phyloP scores from a whole-genome alignment of 257 asterid genomes.

The Solanum pinnatisectum region DNA sequence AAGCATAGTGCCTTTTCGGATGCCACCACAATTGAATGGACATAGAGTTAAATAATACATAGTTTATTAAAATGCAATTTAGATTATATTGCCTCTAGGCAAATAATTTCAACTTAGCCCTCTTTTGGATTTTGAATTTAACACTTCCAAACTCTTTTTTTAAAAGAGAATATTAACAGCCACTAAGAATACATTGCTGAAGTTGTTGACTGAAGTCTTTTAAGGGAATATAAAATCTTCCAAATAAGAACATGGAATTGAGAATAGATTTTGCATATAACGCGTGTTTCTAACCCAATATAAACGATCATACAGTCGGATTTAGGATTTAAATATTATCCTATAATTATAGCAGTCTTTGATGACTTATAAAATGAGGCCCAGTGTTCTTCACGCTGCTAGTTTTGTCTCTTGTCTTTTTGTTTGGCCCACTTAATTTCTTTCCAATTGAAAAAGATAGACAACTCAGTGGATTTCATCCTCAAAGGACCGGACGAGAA shows the following conservation, averaged over 20 bases:
- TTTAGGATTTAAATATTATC: not conserved
- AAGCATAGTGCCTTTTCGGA: not conserved
- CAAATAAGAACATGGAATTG: not conserved
- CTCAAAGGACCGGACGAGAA: no score
- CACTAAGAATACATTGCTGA: not conserved
- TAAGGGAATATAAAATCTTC: not conserved
- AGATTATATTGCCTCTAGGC: not conserved
- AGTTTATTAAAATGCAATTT: no score
- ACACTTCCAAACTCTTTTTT: not conserved
- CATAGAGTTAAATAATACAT: not conserved
- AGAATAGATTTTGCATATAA: not conserved
- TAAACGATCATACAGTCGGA: not conserved
- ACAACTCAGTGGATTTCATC: not conserved
- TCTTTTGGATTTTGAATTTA: not conserved
- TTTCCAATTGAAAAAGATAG: not conserved
- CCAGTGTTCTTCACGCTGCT: not conserved
- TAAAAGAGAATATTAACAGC: not conserved
- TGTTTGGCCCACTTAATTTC: not conserved
- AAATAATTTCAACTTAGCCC: not conserved
- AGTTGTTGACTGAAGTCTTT: not conserved
- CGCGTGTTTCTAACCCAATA: not conserved
- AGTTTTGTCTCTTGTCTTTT: not conserved
- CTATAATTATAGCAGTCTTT: not conserved
- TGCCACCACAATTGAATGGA: not conserved
- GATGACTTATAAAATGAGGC: not conserved